Evolutionary conservation across 805 yeast species (phyloP).

Genomic region (Cyberlindnera mississippiensis): DNA sequence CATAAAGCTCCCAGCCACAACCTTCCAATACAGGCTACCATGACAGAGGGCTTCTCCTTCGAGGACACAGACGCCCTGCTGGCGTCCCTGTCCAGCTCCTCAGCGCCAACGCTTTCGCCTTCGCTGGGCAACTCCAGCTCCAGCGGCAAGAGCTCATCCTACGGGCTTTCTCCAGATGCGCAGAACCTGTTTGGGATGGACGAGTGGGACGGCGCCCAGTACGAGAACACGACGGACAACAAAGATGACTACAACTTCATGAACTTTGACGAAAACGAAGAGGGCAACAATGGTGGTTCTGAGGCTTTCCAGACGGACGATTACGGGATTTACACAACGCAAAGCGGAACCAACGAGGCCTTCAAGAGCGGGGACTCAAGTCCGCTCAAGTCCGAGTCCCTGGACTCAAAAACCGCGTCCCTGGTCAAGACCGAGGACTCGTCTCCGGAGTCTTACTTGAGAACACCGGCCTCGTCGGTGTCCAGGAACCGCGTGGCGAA

Average conservation of each 20-base stretch:
- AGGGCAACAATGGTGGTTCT: neutral
- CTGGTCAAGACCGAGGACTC: constrained; percentile 7
- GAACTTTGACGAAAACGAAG: constrained; percentile 2
- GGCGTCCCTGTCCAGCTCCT: constrained; percentile 24
- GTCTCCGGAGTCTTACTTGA: constrained; percentile 9
- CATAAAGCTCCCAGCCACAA: neutral
- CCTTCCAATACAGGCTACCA: constrained; percentile 1
- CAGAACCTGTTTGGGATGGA: constrained; percentile 17
- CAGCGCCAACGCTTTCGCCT: constrained; percentile 24
- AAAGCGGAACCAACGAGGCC: neutral
- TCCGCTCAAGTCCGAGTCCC: constrained; percentile 4
- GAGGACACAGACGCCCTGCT: constrained; percentile 29
- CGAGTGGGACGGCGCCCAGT: constrained; percentile 12
- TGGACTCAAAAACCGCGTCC: neutral
- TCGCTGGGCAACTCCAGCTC: constrained; percentile 15
- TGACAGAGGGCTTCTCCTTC: constrained; percentile 21
- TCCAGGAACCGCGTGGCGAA: constrained; percentile 31
- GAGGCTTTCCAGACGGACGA: neutral
- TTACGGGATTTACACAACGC: neutral
- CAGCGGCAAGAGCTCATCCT: constrained; percentile 21
- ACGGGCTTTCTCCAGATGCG: constrained; percentile 22
- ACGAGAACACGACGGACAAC: neutral
- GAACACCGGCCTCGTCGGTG: constrained; percentile 1
- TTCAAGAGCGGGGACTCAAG: constrained; percentile 6
- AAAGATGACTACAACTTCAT: neutral